phyloP scores from a whole-genome alignment of 129 eudicot species.

The Tanacetum coccineum region DNA sequence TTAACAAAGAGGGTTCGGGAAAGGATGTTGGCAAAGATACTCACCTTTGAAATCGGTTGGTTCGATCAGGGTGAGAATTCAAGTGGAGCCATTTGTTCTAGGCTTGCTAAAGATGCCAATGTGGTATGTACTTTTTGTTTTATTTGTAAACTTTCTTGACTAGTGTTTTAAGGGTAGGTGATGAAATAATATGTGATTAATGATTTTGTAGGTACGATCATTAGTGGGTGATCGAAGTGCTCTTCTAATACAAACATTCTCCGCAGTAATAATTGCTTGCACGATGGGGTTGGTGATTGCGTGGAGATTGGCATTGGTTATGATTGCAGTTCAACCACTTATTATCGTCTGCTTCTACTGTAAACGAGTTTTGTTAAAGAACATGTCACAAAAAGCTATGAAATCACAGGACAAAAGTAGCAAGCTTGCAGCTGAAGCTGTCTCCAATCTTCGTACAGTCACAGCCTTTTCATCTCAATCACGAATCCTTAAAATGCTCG shows the following conservation, averaged over 20 bases:
- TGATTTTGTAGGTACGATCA: constrained; percentile 59
- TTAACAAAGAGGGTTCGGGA: constrained; percentile 81
- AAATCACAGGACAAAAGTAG: constrained; percentile 79
- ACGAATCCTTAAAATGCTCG: constrained; percentile 69
- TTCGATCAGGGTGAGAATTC: constrained; percentile 77
- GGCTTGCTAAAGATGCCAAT: constrained; percentile 82
- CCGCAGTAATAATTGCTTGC: constrained; percentile 62
- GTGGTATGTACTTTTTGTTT: constrained; percentile 44
- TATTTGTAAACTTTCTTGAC: no score
- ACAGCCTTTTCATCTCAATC: constrained; percentile 76
- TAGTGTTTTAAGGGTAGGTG: background rate
- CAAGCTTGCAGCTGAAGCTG: constrained; percentile 86
- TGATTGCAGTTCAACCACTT: constrained; percentile 76
- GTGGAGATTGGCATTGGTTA: constrained; percentile 69
- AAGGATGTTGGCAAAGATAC: constrained; percentile 69
- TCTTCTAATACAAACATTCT: constrained; percentile 56
- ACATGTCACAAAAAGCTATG: constrained; percentile 60
- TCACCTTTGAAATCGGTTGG: constrained; percentile 96
- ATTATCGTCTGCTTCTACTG: constrained; percentile 54
- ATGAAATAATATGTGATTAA: background rate
- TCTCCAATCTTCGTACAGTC: constrained; percentile 73
- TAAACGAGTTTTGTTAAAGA: constrained; percentile 50
- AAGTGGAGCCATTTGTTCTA: constrained; percentile 73
- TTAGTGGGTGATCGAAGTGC: constrained; percentile 72
- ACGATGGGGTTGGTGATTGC: constrained; percentile 79